Conservation (phyloP, 768 basidiomycete genomes). For the Calvatia gigantea region DNA sequence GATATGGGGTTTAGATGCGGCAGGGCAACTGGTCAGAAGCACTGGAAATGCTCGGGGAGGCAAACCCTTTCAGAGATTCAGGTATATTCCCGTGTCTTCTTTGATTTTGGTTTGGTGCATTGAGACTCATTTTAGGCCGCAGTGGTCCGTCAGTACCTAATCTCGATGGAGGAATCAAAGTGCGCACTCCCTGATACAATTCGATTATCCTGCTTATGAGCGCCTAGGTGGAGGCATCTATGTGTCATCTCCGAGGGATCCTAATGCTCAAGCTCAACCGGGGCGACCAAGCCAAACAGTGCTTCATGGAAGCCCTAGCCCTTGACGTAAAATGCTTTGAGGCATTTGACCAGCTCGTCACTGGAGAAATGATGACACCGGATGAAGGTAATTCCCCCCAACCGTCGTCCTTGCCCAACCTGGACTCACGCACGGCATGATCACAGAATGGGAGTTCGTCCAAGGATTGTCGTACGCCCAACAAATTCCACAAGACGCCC, state of each 20-base stretch:
- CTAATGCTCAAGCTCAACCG: slow-evolving; percentile 94
- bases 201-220: neutral
- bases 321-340: slow-evolving; percentile 98
- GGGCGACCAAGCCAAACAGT: slow-evolving; percentile 86
- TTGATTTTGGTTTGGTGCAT: neutral
- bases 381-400: slow-evolving; percentile 76
- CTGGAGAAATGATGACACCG: slow-evolving; percentile 93
- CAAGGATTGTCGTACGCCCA: slow-evolving; percentile 77
- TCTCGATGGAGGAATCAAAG: slow-evolving; percentile 93
- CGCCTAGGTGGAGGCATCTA: slow-evolving; percentile 90
- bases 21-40: slow-evolving; percentile 93
- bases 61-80: slow-evolving; percentile 80
- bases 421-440: neutral
- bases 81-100: slow-evolving; percentile 33
- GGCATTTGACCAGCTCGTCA: slow-evolving; percentile 85
- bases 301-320: slow-evolving; percentile 93
- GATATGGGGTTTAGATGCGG: slow-evolving; percentile 45
- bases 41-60: slow-evolving; percentile 88
- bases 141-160: slow-evolving; percentile 75
- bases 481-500: slow-evolving; percentile 84
- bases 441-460: slow-evolving; percentile 92
- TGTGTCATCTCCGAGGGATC: slow-evolving; percentile 91
- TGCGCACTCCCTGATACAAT: slow-evolving; percentile 24
- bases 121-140: slow-evolving; percentile 34
- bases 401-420: neutral